Evolutionary conservation across 306 rosid genomes (phyloP).

Genomic region (Styphnolobium japonicum): DNA sequence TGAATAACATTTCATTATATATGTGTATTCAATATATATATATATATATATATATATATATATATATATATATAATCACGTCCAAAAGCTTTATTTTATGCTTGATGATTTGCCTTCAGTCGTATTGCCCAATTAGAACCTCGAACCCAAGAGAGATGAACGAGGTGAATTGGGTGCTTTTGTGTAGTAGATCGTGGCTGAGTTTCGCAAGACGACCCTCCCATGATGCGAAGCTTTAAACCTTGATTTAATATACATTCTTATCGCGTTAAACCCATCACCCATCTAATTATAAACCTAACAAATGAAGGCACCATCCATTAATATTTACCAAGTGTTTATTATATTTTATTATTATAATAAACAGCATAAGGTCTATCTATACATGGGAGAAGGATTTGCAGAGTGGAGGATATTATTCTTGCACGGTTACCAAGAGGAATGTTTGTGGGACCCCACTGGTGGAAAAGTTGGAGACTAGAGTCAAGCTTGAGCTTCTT

Average conservation of each 20-base stretch:
- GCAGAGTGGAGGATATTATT: conserved; percentile 46
- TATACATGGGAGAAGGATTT: conserved; percentile 21
- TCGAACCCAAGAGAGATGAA: no score
- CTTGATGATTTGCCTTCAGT: no score
- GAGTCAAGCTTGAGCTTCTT: conserved; percentile 35
- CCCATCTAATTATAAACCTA: not conserved
- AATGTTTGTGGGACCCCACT: conserved; percentile 71
- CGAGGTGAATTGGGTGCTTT: no score
- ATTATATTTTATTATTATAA: not conserved
- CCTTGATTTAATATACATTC: not conserved
- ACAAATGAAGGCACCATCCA: not conserved
- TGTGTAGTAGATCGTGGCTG: not conserved
- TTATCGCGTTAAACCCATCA: not conserved
- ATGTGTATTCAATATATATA: no score
- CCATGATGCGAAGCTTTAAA: not conserved
- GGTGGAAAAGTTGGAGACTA: conserved; percentile 21
- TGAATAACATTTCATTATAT: no score
- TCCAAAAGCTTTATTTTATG: no score
- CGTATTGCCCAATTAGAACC: no score
- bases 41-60: no score
- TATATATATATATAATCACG: no score
- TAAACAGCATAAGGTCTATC: not conserved
- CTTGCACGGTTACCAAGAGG: conserved; percentile 56
- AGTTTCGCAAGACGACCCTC: conserved; percentile 31
- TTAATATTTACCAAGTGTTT: not conserved